These are phyloP conservation scores for Hanseniaspora sp. DNA, from an alignment of 1,139 yeast species.

Conservation along the genomic window DNA sequence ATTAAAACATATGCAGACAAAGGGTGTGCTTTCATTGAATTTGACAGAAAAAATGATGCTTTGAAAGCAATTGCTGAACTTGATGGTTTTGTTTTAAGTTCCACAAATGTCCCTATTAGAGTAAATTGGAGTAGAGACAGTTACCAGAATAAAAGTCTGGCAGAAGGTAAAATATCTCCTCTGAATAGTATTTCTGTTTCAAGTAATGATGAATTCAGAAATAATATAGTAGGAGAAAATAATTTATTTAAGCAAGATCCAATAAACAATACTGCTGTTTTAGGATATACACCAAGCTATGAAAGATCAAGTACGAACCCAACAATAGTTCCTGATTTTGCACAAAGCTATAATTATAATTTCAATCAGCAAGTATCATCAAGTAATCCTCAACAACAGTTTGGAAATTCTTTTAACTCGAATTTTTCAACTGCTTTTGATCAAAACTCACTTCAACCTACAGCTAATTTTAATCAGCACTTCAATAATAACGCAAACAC, in stretches of 20 bases:
- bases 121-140: slow-evolving; percentile 56
- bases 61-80: slow-evolving; percentile 59
- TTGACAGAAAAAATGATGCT: slow-evolving; percentile 52
- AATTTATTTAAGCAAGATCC: neutral
- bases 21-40: slow-evolving; percentile 64
- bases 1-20: slow-evolving; percentile 48
- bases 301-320: neutral
- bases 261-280: neutral
- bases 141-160: neutral
- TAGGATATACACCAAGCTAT: too few relatives aligned
- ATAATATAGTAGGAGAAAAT: neutral
- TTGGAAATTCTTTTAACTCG: neutral
- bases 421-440: neutral
- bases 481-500: neutral
- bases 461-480: neutral
- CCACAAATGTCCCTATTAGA: slow-evolving; percentile 46
- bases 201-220: too few relatives aligned
- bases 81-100: slow-evolving; percentile 62
- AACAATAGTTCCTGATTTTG: too few relatives aligned
- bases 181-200: too few relatives aligned
- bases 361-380: neutral
- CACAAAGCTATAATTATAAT: too few relatives aligned
- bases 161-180: neutral
- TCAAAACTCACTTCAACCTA: neutral
- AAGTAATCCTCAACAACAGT: neutral